Conservation (phyloP, 345 rosid genomes). For the Erucastrum elatum region DNA sequence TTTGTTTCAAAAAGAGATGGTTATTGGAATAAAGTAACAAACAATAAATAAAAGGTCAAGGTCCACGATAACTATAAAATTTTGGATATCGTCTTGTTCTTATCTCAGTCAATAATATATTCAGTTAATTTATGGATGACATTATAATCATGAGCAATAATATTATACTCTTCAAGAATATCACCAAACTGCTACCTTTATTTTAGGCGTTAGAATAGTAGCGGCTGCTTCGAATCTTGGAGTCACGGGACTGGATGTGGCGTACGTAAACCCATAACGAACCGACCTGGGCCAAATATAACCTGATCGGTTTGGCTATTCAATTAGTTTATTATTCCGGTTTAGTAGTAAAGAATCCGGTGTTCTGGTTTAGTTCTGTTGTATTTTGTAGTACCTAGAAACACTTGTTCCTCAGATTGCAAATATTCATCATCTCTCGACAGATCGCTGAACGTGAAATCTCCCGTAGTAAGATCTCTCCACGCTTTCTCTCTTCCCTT, state of each 20-base stretch:
- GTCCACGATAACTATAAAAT: not conserved
- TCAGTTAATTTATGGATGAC: not conserved
- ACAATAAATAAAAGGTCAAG: not conserved
- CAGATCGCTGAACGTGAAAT: not conserved
- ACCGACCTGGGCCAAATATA: not conserved
- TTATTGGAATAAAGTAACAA: not conserved
- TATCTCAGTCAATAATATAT: not conserved
- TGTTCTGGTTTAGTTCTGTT: not conserved
- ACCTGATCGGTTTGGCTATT: not conserved
- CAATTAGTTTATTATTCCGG: constrained; percentile 25
- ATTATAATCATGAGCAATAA: not conserved
- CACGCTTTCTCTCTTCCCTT: not conserved
- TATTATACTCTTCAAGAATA: not conserved
- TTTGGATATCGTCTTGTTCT: not conserved
- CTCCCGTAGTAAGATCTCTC: not conserved
- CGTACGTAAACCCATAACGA: not conserved
- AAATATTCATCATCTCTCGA: not conserved
- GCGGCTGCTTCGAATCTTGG: constrained; percentile 20
- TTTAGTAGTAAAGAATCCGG: constrained; percentile 11
- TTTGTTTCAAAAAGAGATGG: not conserved
- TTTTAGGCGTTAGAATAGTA: constrained; percentile 15
- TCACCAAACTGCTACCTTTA: not conserved
- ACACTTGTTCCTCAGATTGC: constrained; percentile 22
- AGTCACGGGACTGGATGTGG: constrained; percentile 3
- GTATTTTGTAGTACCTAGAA: not conserved